Conservation (phyloP, 1,284 basidiomycete species). For the Volvariella volvacea region DNA sequence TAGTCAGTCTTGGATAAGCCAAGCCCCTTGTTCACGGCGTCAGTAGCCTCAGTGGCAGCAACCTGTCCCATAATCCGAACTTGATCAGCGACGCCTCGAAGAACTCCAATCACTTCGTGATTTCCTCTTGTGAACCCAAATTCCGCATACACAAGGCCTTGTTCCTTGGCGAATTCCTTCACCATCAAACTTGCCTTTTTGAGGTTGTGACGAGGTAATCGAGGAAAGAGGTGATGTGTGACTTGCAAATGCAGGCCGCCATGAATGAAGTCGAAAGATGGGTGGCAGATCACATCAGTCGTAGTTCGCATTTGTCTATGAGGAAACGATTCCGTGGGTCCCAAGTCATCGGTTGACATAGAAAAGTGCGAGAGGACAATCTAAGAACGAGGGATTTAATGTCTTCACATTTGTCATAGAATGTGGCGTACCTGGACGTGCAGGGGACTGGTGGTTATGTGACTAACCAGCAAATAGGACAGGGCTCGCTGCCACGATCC, state of each 20-base stretch:
- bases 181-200: slow-evolving; percentile 76
- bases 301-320: slow-evolving; percentile 94
- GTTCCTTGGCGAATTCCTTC: slow-evolving; percentile 80
- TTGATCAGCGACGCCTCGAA: slow-evolving; percentile 79
- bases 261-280: slow-evolving; percentile 83
- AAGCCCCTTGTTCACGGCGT: slow-evolving; percentile 45
- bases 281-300: slow-evolving; percentile 87
- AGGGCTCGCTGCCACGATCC: slow-evolving; percentile 63
- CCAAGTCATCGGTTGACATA: slow-evolving; percentile 90
- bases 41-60: slow-evolving; percentile 55
- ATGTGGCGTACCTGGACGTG: slow-evolving; percentile 64
- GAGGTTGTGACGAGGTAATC: slow-evolving; percentile 92
- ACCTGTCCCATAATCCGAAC: slow-evolving; percentile 71
- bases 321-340: slow-evolving; percentile 86
- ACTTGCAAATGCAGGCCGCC: slow-evolving; percentile 95
- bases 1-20: no score
- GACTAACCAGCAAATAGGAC: slow-evolving; percentile 71
- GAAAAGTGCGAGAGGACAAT: slow-evolving; percentile 98
- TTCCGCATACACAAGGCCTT: slow-evolving; percentile 83
- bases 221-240: slow-evolving; percentile 95
- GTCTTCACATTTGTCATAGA: slow-evolving; percentile 5
- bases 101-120: slow-evolving; percentile 66
- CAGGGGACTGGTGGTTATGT: slow-evolving; percentile 76
- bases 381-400: slow-evolving; percentile 31
- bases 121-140: slow-evolving; percentile 88